Evolutionary conservation across 495 filamentous ascomycete species (phyloP), one percentile per base, ranked within the genome.

Genomic region (Melanomma pulvis-pyrius): DNA sequence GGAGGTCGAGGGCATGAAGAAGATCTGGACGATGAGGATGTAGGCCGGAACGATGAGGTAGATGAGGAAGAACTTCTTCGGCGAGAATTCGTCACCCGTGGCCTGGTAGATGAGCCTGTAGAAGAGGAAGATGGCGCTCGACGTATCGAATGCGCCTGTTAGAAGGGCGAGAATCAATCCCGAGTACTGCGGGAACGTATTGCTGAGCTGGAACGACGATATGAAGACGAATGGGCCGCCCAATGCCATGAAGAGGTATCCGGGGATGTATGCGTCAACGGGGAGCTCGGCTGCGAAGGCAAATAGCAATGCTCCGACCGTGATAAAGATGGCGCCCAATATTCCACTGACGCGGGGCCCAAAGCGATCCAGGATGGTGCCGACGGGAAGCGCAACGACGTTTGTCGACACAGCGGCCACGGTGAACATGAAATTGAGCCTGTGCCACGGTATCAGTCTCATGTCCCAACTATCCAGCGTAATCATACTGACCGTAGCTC

Each of bases 151-250:
- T 41, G 92, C 92, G 5, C 92, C 92, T 0, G 92, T 97, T 21
- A 97, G 79, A 32, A 92, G 82, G 0, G 92, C 91, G 2, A 97
- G 79, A 55, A 97, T 93, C 17, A 96, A 76, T 2, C 92, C 92
- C 0, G 92, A 96, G 66, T 89, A 85, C n/a, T 81, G 80, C 0
- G 92, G 92, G 71, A 97, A 96, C 13, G 92, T 87, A 70, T 97
- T 97, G 47, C 89, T 92, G n/a, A 97, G 82, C 67, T 97, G 93
- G 78, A 97, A 96, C 1, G 88, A 91, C 15, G 90, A 86, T 62
- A 96, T 96, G 79, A 93, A 96, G 26, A 92, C 85, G 71, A 96
- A 97, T 0, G 92, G 92, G 0, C 92, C 92, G 26, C 92, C 93
- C 12, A 97, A 78, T 0, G 92, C 90, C 3, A 97, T 80, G 58